Evolutionary conservation across 2,329 filamentous ascomycete species (phyloP), one percentile per base, ranked within the genome.

Genomic region (Epichloe brachyelytri): DNA sequence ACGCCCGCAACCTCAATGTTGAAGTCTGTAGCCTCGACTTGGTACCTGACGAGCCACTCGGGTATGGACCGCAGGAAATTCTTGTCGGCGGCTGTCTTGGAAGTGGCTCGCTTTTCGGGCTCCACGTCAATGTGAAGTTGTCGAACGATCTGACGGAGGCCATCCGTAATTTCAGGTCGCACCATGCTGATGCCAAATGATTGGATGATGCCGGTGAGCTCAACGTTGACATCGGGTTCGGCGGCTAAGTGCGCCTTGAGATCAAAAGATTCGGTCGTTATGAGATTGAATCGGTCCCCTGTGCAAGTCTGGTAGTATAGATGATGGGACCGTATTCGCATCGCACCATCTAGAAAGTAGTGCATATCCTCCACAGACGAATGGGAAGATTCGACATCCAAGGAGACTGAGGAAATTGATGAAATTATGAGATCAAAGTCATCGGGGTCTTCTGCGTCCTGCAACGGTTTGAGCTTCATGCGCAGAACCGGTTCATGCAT

Each of bases 391-490:
- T 98, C 93, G 46, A 95, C 77, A 60, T 98, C 93, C 20, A 97
- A 71, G 0, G 91, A 95, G 38, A 97, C 81, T 0, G 91, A 95
- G 0, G 94, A 97, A 11, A 95, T 88, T 2, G 89, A 93, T 1
- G 88, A 95, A 46, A 98, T 95, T 43, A 98, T 85, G 33, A 98
- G 76, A 62, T 98, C 93, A 58, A 93, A 97, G 57, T 97, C 90
- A 54, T 89, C 87, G 0, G 81, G 76, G 26, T 82, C 78, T 40
- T 75, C 71, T 2, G 71, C 71, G 50, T 77, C 75, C 54, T 85
- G 79, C 55, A 93, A 80, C 0, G 91, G 83, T 5, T 90, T 90
- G 4, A 98, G 73, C 7, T 90, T 82, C 56, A 98, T 90, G 58
- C 94, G 83, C 55, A 97, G 66, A 15, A 98, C 94, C 1, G 93